Evolutionary conservation across 2,329 filamentous ascomycete species (phyloP), one percentile per base, ranked within the genome.

Genomic region (Xylariaceae sp.): DNA sequence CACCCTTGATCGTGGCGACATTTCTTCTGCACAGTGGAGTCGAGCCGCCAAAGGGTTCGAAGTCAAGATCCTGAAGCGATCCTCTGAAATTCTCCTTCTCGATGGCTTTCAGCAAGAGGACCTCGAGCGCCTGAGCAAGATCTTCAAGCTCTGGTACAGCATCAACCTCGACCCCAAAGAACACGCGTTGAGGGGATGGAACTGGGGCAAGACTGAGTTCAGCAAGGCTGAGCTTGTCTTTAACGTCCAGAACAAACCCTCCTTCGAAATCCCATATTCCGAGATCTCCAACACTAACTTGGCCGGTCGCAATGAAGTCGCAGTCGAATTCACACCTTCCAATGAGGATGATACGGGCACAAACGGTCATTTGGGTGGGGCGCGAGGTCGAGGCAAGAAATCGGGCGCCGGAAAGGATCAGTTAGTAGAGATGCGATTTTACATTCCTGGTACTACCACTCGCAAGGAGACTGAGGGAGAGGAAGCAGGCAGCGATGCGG

Each of bases 201-300:
- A 99, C 73, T 99, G 94, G 95, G 94, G 94, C 67, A 99, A 97
- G 76, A 91, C 91, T 60, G 94, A 99, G 67, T 96, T 99, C 71
- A 88, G 89, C 57, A 96, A 97, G 75, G 88, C 92, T 49, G 94
- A 99, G 77, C 84, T 99, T 50, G 84, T 90, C 24, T 99, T 99
- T 80, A 97, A 92, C 72, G 94, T 99, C 30, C 92, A 96, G 71
- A 99, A 97, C 74, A 86, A 92, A 65, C 94, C 94, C 3, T 91
- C 93, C 4, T 99, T 99, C 72, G 94, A 97, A 74, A 87, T 99
- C 4, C 92, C 95, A 10, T 99, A 97, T 77, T 90, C 92, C 40
- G 94, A 99, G 73, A 95, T 99, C 64, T 92, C 90, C 53, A 99
- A 99, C 75, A 97, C 94, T 55, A 99, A 99, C 73, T 75, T 99